Evolutionary conservation across 306 rosid genomes (phyloP), one percentile per base, ranked within the genome.

Genomic region (Cicer judaicum): DNA sequence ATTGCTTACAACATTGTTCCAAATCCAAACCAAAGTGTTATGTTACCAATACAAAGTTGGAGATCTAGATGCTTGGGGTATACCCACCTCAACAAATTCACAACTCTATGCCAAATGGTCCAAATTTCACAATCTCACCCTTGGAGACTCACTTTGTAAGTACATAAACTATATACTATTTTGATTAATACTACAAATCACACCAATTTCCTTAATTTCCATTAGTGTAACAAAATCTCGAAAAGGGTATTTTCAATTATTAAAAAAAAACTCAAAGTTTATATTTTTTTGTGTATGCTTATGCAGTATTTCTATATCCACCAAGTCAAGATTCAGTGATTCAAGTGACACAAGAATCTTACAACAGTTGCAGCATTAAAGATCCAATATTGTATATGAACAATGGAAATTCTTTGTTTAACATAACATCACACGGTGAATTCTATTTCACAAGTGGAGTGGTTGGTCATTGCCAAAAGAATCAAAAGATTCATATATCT

Each of bases 291-390:
- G 14, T 59, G 49, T 41, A 5, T 57, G 36, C 12, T 3, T 49
- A 18, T 55, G 72, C 84, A 94, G 97, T 89, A 91, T 94, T 94
- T 81, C 78, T 94, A 24, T 94, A 92, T 75, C 96, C 99, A 74
- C 99, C 99, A 59, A 92, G 96, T 66, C 91, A 90, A 88, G 99
- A 94, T 81, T 94, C 99, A 10, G 82, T 92, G 78, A 88, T 94
- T 79, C 99, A 92, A 87, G 92, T 92, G 0, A 87, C 89, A 7
- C 61, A 76, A 46, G 82, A 86, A 67, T 84, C 93, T 9, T 90
- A 79, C 91, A 79, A 68, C 70, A 85, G 74, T 70, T 92, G 99
- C 88, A 88, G 87, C 84, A 74, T 84, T 67, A 87, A 85, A 82
- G 80, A 94, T 85, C 98, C 99, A 2, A 85, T 94, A 60, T 75